These are phyloP conservation scores for bread wheat (Triticum aestivum) DNA, from an alignment of 176 grass and related monocot genomes.

Conservation along the genomic window IWGSC_CS_RefSeq_v2.1 NC_057809.1:497549549-497550048, in stretches of 20 bases:
- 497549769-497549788: too few species aligned
- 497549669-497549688: too few species aligned
- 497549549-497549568: background rate
- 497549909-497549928: background rate
- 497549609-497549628: background rate
- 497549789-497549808: too few species aligned
- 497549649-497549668: too few species aligned
- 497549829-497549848: conserved; percentile 42
- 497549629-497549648: background rate
- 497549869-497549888: background rate
- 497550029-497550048: background rate
- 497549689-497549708: too few species aligned
- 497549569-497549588: background rate
- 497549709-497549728: too few species aligned
- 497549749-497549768: too few species aligned
- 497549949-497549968: conserved; percentile 30
- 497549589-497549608: too few species aligned
- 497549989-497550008: conserved; percentile 14
- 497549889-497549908: conserved; percentile 14
- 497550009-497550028: background rate
- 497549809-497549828: background rate
- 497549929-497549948: conserved; percentile 37
- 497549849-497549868: conserved; percentile 31
- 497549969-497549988: conserved; percentile 38
- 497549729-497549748: too few species aligned